Conservation (phyloP, 805 yeast species). For the Candida silvicultrix region DNA sequence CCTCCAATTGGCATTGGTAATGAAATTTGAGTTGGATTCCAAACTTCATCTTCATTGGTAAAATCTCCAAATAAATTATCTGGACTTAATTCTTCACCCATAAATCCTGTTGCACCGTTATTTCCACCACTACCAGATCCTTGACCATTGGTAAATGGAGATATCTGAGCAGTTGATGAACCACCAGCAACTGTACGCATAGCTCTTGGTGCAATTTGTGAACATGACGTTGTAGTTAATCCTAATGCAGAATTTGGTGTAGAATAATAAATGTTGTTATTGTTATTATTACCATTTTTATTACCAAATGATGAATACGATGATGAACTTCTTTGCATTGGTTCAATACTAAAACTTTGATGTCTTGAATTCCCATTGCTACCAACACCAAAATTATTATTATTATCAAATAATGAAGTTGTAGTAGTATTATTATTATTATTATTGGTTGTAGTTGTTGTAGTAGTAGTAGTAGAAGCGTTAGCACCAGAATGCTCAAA, state of each 20-base stretch:
- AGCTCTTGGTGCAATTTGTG: slow-evolving; percentile 27
- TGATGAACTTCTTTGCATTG: not conserved
- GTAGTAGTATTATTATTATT: not conserved
- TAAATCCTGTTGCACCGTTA: not conserved
- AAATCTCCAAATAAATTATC: not conserved
- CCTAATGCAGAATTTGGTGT: not conserved
- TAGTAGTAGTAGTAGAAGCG: too few species aligned
- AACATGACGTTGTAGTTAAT: slow-evolving; percentile 19
- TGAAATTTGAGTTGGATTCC: slow-evolving; percentile 4
- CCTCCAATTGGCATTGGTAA: not conserved
- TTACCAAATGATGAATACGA: not conserved
- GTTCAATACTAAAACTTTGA: not conserved
- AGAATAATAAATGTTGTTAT: too few species aligned
- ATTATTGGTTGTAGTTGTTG: too few species aligned
- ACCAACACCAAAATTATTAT: not conserved
- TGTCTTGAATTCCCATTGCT: not conserved
- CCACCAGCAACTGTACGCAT: slow-evolving; percentile 22
- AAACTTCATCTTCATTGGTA: slow-evolving; percentile 4
- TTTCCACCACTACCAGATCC: too few species aligned
- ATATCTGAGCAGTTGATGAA: slow-evolving; percentile 8
- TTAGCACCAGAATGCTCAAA: slow-evolving; percentile 2
- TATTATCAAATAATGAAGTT: not conserved
- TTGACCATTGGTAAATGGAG: slow-evolving; percentile 2
- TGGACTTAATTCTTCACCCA: not conserved
- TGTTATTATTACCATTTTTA: too few species aligned